A percentile compares a stretch with the other conserved stretches of the same genome.
Conservation (phyloP, 306 rosid species). For the Purshia tridentata region DNA sequence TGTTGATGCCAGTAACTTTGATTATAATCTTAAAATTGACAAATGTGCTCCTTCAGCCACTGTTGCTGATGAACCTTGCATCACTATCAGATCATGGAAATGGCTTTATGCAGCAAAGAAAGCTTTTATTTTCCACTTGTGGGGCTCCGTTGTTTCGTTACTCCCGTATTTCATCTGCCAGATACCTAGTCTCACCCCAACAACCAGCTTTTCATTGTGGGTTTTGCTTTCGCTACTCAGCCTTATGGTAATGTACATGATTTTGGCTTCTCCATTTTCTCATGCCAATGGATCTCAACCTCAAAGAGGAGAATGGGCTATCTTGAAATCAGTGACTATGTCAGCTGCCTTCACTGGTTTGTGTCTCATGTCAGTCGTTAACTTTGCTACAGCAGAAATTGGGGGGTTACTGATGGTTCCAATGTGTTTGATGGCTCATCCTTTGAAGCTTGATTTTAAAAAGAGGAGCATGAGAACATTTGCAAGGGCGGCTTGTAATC, state of each 20-base stretch:
- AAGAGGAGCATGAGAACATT: slow-evolving; percentile 44
- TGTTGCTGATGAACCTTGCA: slow-evolving; percentile 34
- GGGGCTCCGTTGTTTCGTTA: slow-evolving; percentile 75
- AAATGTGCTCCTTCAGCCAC: slow-evolving; percentile 38
- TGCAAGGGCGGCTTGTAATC: slow-evolving; percentile 55
- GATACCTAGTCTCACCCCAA: slow-evolving; percentile 53
- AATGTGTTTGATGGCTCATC: slow-evolving; percentile 76
- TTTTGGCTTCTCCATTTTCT: slow-evolving; percentile 54
- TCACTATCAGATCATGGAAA: slow-evolving; percentile 59
- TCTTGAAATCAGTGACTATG: slow-evolving; percentile 81
- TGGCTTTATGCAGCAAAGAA: slow-evolving; percentile 77
- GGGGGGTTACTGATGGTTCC: slow-evolving; percentile 82
- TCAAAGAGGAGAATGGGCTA: slow-evolving; percentile 60
- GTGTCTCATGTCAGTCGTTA: slow-evolving; percentile 87
- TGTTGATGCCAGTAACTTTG: slow-evolving; percentile 34
- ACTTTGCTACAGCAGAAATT: slow-evolving; percentile 89
- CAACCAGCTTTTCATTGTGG: slow-evolving; percentile 57
- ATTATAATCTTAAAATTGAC: slow-evolving; percentile 26
- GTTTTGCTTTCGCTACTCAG: slow-evolving; percentile 52
- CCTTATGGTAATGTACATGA: slow-evolving; percentile 44
- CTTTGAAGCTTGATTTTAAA: slow-evolving; percentile 61
- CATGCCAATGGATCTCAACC: slow-evolving; percentile 37
- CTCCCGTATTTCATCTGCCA: slow-evolving; percentile 68
- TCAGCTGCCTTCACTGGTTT: slow-evolving; percentile 71
- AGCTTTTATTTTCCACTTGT: slow-evolving; percentile 69